Evolutionary conservation across 768 basidiomycete species (phyloP).

Genomic region (Mycena sanguinolenta): DNA sequence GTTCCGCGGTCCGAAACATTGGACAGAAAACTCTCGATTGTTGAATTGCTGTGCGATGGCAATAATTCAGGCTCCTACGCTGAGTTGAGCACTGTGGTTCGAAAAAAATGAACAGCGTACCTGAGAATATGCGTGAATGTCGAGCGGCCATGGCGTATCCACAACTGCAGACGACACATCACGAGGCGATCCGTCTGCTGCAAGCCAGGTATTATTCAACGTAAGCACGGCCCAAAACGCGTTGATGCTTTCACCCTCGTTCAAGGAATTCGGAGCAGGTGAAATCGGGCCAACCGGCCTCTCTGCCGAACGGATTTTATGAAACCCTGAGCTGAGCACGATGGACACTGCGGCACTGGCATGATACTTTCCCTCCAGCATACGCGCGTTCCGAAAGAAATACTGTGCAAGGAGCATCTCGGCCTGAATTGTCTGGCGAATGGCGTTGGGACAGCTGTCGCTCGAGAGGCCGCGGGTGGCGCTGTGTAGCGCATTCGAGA

Average conservation of each 20-base stretch:
- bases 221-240: slow-evolving; percentile 40
- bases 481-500: slow-evolving; percentile 27
- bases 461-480: slow-evolving; percentile 6
- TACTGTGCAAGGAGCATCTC: slow-evolving; percentile 35
- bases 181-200: slow-evolving; percentile 28
- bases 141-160: slow-evolving; percentile 41
- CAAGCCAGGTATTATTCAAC: slow-evolving; percentile 28
- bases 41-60: slow-evolving; percentile 26
- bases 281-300: background rate
- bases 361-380: slow-evolving; percentile 36
- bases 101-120: background rate
- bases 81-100: background rate
- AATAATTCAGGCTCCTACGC: background rate
- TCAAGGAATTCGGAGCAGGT: slow-evolving; percentile 14
- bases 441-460: slow-evolving; percentile 9
- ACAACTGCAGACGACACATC: slow-evolving; percentile 28
- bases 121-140: slow-evolving; percentile 18
- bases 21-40: slow-evolving; percentile 34
- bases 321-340: slow-evolving; percentile 27
- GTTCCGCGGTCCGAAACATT: slow-evolving; percentile 27
- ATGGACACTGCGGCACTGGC: slow-evolving; percentile 31
- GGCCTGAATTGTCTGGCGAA: slow-evolving; percentile 35
- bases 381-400: slow-evolving; percentile 31
- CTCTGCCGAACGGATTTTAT: slow-evolving; percentile 30
- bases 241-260: slow-evolving; percentile 40